phyloP scores from a whole-genome alignment of 345 rosid species.

The Bretschneidera sinensis region DNA sequence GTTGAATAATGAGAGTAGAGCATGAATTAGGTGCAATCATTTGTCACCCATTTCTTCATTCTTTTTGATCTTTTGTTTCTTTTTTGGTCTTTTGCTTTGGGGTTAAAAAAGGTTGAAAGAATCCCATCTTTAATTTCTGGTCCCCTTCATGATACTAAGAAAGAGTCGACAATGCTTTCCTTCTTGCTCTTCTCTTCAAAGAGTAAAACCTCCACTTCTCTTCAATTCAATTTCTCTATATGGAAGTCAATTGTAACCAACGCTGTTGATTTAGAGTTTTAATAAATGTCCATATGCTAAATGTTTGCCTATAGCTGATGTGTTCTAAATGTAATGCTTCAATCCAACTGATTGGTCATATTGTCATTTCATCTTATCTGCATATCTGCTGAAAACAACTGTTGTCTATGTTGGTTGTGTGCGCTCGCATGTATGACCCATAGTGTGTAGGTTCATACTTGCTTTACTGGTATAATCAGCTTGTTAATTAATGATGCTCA shows the following conservation, averaged over 20 bases:
- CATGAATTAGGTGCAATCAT: slow-evolving; percentile 40
- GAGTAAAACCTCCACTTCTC: slow-evolving; percentile 28
- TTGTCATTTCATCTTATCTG: neutral
- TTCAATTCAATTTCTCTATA: slow-evolving; percentile 3
- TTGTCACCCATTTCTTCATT: slow-evolving; percentile 25
- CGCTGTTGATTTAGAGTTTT: slow-evolving; percentile 2
- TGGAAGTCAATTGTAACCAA: neutral
- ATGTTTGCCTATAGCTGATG: slow-evolving; percentile 2
- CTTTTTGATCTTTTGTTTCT: slow-evolving; percentile 16
- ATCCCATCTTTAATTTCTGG: slow-evolving; percentile 29
- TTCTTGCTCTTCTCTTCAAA: slow-evolving; percentile 49
- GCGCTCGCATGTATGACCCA: too few species aligned
- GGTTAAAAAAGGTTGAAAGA: slow-evolving; percentile 29
- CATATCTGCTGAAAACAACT: neutral
- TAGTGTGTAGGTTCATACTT: neutral
- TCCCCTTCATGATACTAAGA: slow-evolving; percentile 42
- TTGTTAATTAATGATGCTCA: too few species aligned
- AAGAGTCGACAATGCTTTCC: slow-evolving; percentile 53
- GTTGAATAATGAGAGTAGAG: slow-evolving; percentile 37
- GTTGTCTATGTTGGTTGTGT: too few species aligned
- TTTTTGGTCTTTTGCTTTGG: slow-evolving; percentile 26
- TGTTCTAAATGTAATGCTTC: slow-evolving; percentile 9
- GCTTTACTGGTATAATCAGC: too few species aligned
- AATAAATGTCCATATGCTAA: slow-evolving; percentile 5
- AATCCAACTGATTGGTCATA: neutral